Base-by-base conservation (phyloP, 2,329 filamentous ascomycete genomes). In the Aspergillus japonicus region DNA sequence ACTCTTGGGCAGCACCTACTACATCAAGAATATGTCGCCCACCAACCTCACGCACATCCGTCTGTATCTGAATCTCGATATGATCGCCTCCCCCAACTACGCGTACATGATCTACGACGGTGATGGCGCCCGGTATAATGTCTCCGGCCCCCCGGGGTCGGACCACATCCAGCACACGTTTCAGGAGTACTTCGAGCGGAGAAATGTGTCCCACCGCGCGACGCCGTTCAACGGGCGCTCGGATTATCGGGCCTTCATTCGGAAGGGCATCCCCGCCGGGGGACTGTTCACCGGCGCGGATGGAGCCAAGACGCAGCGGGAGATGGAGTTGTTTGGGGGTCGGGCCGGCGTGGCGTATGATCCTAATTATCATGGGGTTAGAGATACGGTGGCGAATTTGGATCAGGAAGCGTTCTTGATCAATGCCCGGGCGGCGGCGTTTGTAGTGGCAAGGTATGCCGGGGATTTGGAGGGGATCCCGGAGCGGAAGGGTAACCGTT, bases 281-380 rank as follows among this genome's bases (percentile, higher is more conserved):
- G 90, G 90, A 31, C 85, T 93, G 62, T 89, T 89, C 57, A 92
- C 90, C 2, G 90, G 90, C 44, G 90, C 90, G 1, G 90, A 93
- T 74, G 88, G 84, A 12, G 73, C 90, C 76, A 93, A 92, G 84
- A 91, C 89, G 0, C 76, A 82, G 53, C 81, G 86, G 35, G 88
- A 93, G 71, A 83, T 76, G 2, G 78, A 77, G 47, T 76, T 86
- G 75, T 94, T 92, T 71, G 90, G 90, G n/a, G 90, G 90, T 42
- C 78, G 81, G 62, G 87, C 86, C 1, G 89, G 82, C 47, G 75
- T 79, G n/a, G 73, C 78, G 35, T 85, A 82, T 64, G 84, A 87
- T 66, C 70, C 73, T 19, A 85, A 85, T 71, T 87, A 87, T 71
- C 85, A 87, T 66, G 72, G 75, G 42, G 75, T 75, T 2, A 79